phyloP scores from a whole-genome alignment of 164 flowering plant species.

The Piper betle region DNA sequence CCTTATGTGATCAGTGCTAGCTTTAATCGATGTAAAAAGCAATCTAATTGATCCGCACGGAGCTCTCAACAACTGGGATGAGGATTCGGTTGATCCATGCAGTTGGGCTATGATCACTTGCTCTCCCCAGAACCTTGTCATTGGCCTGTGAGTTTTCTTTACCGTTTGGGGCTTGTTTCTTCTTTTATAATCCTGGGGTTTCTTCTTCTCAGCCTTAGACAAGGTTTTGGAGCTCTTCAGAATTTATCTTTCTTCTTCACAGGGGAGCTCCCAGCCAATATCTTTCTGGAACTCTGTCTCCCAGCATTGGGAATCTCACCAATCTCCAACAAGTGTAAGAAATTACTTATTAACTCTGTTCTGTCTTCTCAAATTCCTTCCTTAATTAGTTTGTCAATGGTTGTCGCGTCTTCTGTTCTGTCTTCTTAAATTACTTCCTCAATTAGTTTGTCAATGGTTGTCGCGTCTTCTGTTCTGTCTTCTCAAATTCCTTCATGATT shows the following conservation, averaged over 20 bases:
- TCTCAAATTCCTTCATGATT: background rate
- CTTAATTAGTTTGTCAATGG: no score
- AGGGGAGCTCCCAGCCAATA: conserved; percentile 93
- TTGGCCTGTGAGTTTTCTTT: conserved; percentile 49
- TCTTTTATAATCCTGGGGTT: background rate
- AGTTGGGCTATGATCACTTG: conserved; percentile 97
- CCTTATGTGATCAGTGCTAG: conserved; percentile 34
- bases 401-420: no score
- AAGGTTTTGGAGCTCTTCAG: background rate
- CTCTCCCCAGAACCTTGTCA: conserved; percentile 65
- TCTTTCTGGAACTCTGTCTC: conserved; percentile 69
- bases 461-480: conserved; percentile 1
- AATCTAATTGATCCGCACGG: conserved; percentile 69
- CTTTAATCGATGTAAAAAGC: conserved; percentile 48
- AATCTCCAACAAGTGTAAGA: conserved; percentile 87
- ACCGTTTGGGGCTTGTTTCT: background rate
- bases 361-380: no score
- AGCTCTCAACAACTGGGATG: conserved; percentile 85
- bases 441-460: background rate
- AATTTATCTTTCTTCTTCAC: conserved; percentile 13
- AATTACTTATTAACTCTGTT: conserved; percentile 1
- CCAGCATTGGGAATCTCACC: conserved; percentile 60
- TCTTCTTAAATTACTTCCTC: no score
- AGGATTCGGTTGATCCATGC: conserved; percentile 89
- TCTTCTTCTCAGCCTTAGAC: background rate